Evolutionary conservation across 2,329 filamentous ascomycete species (phyloP).

Genomic region (Aspergillus fumigatiaffinis): DNA sequence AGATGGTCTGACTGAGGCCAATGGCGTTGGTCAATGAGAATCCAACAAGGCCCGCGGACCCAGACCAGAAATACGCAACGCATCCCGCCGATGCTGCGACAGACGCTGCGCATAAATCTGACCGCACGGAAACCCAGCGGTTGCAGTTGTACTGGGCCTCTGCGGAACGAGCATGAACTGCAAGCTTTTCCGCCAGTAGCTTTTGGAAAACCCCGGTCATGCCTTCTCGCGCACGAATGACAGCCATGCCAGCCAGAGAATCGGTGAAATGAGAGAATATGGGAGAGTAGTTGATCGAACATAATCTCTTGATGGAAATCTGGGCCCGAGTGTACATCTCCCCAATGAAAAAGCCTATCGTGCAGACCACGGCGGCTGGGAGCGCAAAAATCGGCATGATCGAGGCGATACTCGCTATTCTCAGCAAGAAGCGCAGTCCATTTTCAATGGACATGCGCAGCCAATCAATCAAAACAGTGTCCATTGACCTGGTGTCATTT

Average conservation of each 20-base stretch:
- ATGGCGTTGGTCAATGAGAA: conserved; percentile 56
- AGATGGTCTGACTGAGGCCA: conserved; percentile 51
- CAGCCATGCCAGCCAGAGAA: conserved; percentile 47
- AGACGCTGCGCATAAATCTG: conserved; percentile 53
- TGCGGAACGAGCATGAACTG: conserved; percentile 44
- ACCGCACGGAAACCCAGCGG: conserved; percentile 54
- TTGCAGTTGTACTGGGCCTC: conserved; percentile 55
- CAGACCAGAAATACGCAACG: conserved; percentile 48
- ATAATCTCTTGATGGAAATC: conserved; percentile 45
- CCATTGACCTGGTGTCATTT: conserved; percentile 56
- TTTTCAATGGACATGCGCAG: conserved; percentile 35
- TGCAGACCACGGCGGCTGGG: conserved; percentile 45
- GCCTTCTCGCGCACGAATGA: conserved; percentile 50
- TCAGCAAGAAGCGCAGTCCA: conserved; percentile 43
- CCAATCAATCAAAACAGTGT: conserved; percentile 46
- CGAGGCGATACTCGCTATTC: conserved; percentile 47
- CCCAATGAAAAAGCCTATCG: conserved; percentile 45
- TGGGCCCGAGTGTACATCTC: conserved; percentile 52
- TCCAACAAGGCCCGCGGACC: conserved; percentile 52
- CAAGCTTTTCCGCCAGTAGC: conserved; percentile 50
- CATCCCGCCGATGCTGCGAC: conserved; percentile 51
- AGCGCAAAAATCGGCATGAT: conserved; percentile 53
- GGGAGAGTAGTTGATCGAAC: conserved; percentile 49
- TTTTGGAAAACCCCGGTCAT: conserved; percentile 49
- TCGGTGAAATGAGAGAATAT: conserved; percentile 57